A percentile compares a stretch with the other conserved stretches of the same genome.
These are phyloP conservation scores for Calophaca sinica DNA, from an alignment of 306 rosid genomes.

Conservation along the genomic window DNA sequence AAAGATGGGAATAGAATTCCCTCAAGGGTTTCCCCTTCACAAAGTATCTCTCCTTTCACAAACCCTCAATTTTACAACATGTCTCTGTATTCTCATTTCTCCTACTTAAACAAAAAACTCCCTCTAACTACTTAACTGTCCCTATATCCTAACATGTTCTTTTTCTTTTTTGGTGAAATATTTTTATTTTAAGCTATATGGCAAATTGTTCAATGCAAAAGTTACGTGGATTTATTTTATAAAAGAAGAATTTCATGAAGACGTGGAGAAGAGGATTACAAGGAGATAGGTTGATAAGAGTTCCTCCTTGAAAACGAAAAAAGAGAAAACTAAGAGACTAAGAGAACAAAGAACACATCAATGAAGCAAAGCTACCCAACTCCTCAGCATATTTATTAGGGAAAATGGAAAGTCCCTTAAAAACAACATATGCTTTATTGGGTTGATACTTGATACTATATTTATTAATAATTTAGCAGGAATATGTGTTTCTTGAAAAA, in stretches of 20 bases:
- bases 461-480: background rate
- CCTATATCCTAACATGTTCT: background rate
- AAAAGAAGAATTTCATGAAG: conserved; percentile 3
- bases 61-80: too few species aligned
- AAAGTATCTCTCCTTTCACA: too few species aligned
- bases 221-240: background rate
- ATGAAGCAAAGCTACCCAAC: conserved; percentile 1
- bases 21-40: too few species aligned
- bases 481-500: conserved; percentile 23
- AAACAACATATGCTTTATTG: background rate
- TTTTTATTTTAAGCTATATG: background rate
- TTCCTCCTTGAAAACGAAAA: background rate
- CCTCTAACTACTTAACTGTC: too few species aligned
- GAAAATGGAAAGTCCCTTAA: conserved; percentile 16
- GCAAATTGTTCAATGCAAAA: background rate
- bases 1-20: too few species aligned
- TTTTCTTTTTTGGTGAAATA: background rate
- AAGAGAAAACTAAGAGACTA: background rate
- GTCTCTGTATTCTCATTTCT: too few species aligned
- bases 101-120: too few species aligned
- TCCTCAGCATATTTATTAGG: conserved; percentile 16
- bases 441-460: too few species aligned
- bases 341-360: background rate
- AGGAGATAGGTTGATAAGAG: background rate
- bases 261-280: conserved; percentile 6